Percentiles rank a stretch among this genome's conserved stretches.
Evolutionary conservation across 2,329 filamentous ascomycete species (phyloP).

Genomic region (Trichoderma sp.): DNA sequence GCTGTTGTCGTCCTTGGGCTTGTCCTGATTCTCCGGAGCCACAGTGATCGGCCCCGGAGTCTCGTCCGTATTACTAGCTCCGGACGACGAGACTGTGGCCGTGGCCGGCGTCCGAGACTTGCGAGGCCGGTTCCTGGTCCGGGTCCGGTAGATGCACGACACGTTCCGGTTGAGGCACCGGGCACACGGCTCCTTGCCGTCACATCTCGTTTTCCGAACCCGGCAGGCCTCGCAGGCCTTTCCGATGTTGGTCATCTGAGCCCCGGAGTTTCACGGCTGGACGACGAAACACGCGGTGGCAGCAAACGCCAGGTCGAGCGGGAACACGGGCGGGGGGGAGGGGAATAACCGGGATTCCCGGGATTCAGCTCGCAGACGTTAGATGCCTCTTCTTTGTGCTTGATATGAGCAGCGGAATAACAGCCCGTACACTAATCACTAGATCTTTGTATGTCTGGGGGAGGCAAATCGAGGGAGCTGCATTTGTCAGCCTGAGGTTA

Average conservation of each 20-base stretch:
- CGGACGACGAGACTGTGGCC: not conserved
- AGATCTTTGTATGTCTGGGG: not conserved
- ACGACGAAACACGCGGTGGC: not conserved
- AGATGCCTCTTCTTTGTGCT: not conserved
- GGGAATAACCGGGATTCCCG: not conserved
- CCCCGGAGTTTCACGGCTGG: not conserved
- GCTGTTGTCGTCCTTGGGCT: conserved; percentile 11
- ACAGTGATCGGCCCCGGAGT: not conserved
- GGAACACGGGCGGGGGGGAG: not conserved
- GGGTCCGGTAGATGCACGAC: conserved; percentile 7
- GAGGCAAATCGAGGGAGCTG: not conserved
- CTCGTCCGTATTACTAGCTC: conserved; percentile 6
- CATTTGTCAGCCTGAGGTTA: not conserved
- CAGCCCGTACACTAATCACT: not conserved
- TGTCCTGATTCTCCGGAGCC: not conserved
- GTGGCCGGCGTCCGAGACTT: not conserved
- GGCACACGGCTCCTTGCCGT: conserved; percentile 10
- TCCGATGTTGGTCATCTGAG: conserved; percentile 13
- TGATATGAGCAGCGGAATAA: not conserved
- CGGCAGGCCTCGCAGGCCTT: conserved; percentile 14
- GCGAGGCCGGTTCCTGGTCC: conserved; percentile 12
- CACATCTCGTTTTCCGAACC: conserved; percentile 13
- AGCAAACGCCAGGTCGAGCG: not conserved
- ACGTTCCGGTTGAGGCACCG: conserved; percentile 13
- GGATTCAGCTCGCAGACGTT: not conserved